Percentiles rank a stretch among this genome's conserved stretches.
Evolutionary conservation across 177 flowering plant species (phyloP).

Genomic region (Vitis hybrid): DNA sequence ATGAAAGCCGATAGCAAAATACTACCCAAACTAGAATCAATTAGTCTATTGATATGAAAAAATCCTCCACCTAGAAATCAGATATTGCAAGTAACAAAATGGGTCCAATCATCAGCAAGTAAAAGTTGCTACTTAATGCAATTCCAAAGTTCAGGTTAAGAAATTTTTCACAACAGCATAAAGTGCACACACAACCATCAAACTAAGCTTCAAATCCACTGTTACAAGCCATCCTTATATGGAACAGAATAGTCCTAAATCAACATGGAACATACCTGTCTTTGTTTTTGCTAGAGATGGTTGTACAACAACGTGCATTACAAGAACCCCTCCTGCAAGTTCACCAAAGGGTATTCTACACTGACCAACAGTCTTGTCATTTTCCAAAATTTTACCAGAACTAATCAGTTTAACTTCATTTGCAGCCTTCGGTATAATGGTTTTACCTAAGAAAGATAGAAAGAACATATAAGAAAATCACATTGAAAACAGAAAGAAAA

Average conservation of each 20-base stretch:
- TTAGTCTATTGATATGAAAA: neutral
- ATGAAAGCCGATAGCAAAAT: no score
- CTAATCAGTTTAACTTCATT: slow-evolving; percentile 60
- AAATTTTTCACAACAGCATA: no score
- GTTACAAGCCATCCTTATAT: neutral
- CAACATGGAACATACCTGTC: slow-evolving; percentile 37
- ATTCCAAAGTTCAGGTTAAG: no score
- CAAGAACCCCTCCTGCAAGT: slow-evolving; percentile 44
- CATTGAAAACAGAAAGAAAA: neutral
- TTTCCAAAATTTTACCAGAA: slow-evolving; percentile 67
- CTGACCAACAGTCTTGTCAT: slow-evolving; percentile 64
- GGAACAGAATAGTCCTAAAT: neutral
- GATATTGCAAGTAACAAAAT: no score
- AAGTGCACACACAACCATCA: neutral
- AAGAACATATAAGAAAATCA: slow-evolving; percentile 1
- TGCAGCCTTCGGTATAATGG: slow-evolving; percentile 52
- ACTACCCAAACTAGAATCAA: neutral
- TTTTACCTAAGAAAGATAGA: slow-evolving; percentile 31
- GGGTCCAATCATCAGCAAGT: neutral
- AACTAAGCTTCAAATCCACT: neutral
- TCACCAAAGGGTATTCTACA: slow-evolving; percentile 61
- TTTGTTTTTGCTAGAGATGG: slow-evolving; percentile 54
- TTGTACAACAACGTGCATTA: slow-evolving; percentile 77
- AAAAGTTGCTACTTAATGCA: neutral
- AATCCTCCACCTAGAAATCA: neutral